Base-by-base conservation (phyloP, 2,329 filamentous ascomycete species). In the Sporothrix humicola region DNA sequence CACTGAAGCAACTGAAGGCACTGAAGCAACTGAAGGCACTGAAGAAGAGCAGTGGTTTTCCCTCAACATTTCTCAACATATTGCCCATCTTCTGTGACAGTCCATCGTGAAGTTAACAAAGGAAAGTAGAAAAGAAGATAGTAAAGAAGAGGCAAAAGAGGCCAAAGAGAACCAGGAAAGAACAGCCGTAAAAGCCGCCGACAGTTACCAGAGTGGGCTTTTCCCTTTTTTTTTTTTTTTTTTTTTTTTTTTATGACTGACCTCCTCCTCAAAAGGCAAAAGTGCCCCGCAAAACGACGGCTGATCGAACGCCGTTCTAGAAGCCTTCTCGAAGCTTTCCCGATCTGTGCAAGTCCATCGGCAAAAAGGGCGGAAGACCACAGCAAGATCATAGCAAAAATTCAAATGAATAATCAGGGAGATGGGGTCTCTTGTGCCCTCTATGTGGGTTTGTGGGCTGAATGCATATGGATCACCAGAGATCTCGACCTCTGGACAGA, bases 311-410 rank as follows among this genome's bases (percentile, higher is more conserved):
- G 59, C 59, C 61, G 42, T 26, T 69, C 48, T 69, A 69, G 48
- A 69, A 69, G 20, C 15, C 66, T 69, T 69, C 66, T 54, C 26
- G 66, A 69, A 69, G 48, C 48, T 26, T 69, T 56, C 66, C 66
- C 17, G 26, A 69, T 69, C 48, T 20, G 46, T 69, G 26, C 26
- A 23, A 54, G 48, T 1, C 23, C n/a, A 2, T 12, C 23, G 65
- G 65, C 46, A 68, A 52, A 66, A 50, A 10, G 9, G 63, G 26
- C 46, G 63, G 63, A 44, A 31, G 52, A 56, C 52, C 26, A 56
- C 52, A 56, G n/a, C n/a, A 56, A 23, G 17, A 17, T 10, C 20
- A n/a, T 3, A 54, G 52, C 52, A 15, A 0, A 15, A 17, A 15
- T 23, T 48, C 15, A 42, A 63, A 44, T 63, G 56, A 31, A 31